A percentile compares a stretch with the other conserved stretches of the same genome.
phyloP scores from a whole-genome alignment of 2,329 filamentous ascomycete genomes.

The Aspergillus pseudotamarii region DNA sequence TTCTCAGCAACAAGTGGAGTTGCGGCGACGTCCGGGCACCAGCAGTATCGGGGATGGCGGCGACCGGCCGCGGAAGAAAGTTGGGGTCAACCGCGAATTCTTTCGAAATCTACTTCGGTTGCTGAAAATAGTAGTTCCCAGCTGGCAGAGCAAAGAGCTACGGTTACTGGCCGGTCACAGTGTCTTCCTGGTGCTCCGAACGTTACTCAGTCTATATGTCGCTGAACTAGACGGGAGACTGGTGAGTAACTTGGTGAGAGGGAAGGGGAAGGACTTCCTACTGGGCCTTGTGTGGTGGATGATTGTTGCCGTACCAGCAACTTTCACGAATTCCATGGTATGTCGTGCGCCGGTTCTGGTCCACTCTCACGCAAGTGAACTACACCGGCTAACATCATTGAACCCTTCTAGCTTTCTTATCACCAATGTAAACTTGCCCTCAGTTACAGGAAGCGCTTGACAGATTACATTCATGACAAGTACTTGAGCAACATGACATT shows the following conservation, averaged over 20 bases:
- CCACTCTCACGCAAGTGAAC: constrained; percentile 1
- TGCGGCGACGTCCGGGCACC: constrained; percentile 56
- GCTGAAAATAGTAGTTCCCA: constrained; percentile 84
- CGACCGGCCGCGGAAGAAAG: constrained; percentile 66
- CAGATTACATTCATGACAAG: constrained; percentile 91
- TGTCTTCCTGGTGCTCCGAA: constrained; percentile 86
- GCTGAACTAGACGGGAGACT: constrained; percentile 93
- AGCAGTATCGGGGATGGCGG: constrained; percentile 37
- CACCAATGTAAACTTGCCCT: constrained; percentile 94
- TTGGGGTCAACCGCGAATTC: constrained; percentile 89
- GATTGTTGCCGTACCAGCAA: constrained; percentile 91
- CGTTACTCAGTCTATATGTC: constrained; percentile 91
- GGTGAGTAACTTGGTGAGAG: constrained; percentile 88
- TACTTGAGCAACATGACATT: constrained; percentile 98
- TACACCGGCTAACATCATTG: constrained; percentile 8
- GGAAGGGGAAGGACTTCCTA: constrained; percentile 87
- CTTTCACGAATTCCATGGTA: constrained; percentile 98
- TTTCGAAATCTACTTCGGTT: constrained; percentile 76
- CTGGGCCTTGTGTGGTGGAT: constrained; percentile 96
- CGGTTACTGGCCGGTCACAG: constrained; percentile 86
- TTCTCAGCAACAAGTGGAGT: constrained; percentile 66
- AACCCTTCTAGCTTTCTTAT: constrained; percentile 74
- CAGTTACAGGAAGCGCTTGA: constrained; percentile 88
- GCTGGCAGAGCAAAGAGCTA: constrained; percentile 86
- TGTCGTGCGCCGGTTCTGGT: constrained; percentile 32